phyloP scores from a whole-genome alignment of 371 early-diverging fungal genomes.

The Zancudomyces culisetae region DNA sequence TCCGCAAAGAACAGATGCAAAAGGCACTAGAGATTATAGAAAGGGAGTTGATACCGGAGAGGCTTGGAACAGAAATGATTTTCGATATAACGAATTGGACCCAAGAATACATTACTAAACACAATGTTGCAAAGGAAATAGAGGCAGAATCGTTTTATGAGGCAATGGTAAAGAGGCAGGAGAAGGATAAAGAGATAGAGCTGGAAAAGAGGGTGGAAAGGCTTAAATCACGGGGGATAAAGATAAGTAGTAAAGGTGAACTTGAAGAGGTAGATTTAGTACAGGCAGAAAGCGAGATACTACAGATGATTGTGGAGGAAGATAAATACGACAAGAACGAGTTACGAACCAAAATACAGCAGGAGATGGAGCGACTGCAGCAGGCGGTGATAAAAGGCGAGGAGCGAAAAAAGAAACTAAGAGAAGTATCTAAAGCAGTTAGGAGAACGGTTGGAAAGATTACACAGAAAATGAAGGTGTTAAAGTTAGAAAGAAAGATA shows the following conservation, averaged over 20 bases:
- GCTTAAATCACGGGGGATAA: not conserved
- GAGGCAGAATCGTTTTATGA: conserved; percentile 18
- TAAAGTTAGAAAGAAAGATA: conserved; percentile 6
- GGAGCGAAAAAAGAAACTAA: conserved; percentile 5
- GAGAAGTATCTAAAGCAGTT: conserved; percentile 18
- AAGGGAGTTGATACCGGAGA: conserved; percentile 22
- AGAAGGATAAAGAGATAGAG: conserved; percentile 37
- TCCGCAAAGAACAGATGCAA: conserved; percentile 28
- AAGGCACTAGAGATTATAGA: conserved; percentile 26
- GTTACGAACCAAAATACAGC: conserved; percentile 12
- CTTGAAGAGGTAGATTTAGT: conserved; percentile 3
- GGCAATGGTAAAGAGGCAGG: conserved; percentile 29
- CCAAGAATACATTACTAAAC: conserved; percentile 39
- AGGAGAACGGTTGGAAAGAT: conserved; percentile 14
- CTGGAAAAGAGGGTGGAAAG: conserved; percentile 30
- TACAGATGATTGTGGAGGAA: conserved; percentile 4
- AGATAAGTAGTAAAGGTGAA: not conserved
- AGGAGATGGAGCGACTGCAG: conserved; percentile 20
- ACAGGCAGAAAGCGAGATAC: conserved; percentile 21
- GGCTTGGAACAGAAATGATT: conserved; percentile 50
- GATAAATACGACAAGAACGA: conserved; percentile 6
- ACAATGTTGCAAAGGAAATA: conserved; percentile 27
- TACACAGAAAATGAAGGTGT: conserved; percentile 20
- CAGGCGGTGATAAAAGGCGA: conserved; percentile 13
- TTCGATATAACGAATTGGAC: conserved; percentile 43